These are phyloP conservation scores for Backusella luteola DNA, from an alignment of 192 early-diverging fungal species.

Conservation along the genomic window DNA sequence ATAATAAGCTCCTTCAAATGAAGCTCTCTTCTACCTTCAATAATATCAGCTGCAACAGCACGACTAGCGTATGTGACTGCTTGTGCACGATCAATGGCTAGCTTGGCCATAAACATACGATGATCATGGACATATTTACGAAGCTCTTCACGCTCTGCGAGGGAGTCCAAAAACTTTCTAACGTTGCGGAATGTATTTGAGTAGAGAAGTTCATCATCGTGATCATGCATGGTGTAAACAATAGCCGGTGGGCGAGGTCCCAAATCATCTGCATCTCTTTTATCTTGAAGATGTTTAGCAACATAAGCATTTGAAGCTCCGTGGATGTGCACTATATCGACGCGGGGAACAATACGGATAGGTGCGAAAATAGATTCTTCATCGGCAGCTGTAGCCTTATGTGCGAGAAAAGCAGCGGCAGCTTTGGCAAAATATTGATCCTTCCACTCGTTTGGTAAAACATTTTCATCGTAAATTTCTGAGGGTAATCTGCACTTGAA, in stretches of 20 bases:
- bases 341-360: constrained; percentile 9
- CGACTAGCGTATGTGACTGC: constrained; percentile 48
- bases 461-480: constrained; percentile 48
- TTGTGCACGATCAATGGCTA: constrained; percentile 50
- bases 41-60: constrained; percentile 51
- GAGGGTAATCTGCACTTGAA: constrained; percentile 34
- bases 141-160: constrained; percentile 25
- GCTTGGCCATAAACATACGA: constrained; percentile 47
- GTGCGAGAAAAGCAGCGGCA: constrained; percentile 48
- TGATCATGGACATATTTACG: constrained; percentile 45
- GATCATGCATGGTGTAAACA: constrained; percentile 60
- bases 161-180: constrained; percentile 46
- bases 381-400: constrained; percentile 38
- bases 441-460: constrained; percentile 53
- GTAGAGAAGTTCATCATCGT: constrained; percentile 53
- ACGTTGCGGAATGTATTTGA: constrained; percentile 47
- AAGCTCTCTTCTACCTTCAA: constrained; percentile 50
- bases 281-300: constrained; percentile 44
- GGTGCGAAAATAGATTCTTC: constrained; percentile 53
- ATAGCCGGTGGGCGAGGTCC: constrained; percentile 48
- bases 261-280: constrained; percentile 17
- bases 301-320: constrained; percentile 55
- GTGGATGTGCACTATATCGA: constrained; percentile 58
- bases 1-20: constrained; percentile 55
- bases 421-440: constrained; percentile 60